Base-by-base conservation (phyloP, 2,329 filamentous ascomycete genomes). In the Geoglossum cookeanum region DNA sequence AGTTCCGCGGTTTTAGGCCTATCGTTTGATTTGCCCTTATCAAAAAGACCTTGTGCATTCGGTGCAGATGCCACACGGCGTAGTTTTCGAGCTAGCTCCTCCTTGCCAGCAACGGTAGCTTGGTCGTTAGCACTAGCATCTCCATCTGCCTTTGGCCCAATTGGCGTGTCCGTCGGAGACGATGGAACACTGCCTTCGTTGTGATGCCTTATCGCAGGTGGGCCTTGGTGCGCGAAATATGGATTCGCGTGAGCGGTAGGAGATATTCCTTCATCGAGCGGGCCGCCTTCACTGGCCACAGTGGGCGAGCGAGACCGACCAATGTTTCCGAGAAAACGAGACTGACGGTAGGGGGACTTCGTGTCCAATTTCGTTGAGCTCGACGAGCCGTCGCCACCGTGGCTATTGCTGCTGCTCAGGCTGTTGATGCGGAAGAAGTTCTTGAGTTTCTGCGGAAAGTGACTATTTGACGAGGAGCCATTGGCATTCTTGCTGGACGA, bases 171-270 rank as follows among this genome's bases (percentile, higher is more conserved):
- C 49, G 91, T 88, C 33, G 92, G 91, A 60, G 90, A 94, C 11
- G 89, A 88, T 13, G 92, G 90, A 39, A 94, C 86, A 62, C 89
- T 96, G 66, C 84, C 87, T 63, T 92, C 88, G 69, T 97, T 94
- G 73, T 94, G 89, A 73, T 98, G 92, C 67, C 91, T 84, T 64
- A 97, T 75, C 62, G 87, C 87, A 3, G 92, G 92, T 64, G 89
- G 89, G 58, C 92, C 92, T 72, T 98, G 92, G 68, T 97, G 92
- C 63, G 83, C 86, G 70, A 97, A 98, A 72, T 98, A 98, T 17
- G 92, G 92, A 69, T 98, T 98, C 62, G 89, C 91, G 67, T 91
- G 83, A 55, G 90, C 91, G 3, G 89, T 97, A 30, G 92, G 92
- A 66, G 90, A 95, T 65, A 94, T 77, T 60, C 80, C 76, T 69